A percentile compares a stretch with the other conserved stretches of the same genome.
These are phyloP conservation scores for Eucalyptus grandis DNA, from an alignment of 345 rosid genomes.

Conservation along the genomic window DNA sequence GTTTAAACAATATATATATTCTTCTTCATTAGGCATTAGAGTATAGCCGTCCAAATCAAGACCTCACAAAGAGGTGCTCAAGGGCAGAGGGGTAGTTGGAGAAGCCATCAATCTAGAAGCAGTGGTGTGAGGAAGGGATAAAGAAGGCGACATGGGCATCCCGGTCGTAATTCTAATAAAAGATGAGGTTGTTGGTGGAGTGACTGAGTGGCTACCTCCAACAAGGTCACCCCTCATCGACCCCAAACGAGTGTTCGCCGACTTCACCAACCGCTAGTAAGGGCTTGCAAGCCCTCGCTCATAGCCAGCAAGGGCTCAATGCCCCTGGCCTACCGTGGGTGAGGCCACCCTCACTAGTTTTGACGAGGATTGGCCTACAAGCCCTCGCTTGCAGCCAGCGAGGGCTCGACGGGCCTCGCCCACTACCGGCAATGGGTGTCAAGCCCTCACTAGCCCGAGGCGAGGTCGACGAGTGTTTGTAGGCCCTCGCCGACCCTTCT, in stretches of 20 bases:
- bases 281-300: rapidly evolving
- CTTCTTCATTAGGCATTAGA: too few species aligned
- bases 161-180: rapidly evolving
- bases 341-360: rapidly evolving
- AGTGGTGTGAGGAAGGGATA: too few species aligned
- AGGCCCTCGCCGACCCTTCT: too few species aligned
- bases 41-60: too few species aligned
- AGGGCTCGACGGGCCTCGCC: too few species aligned
- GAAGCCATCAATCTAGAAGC: too few species aligned
- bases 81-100: rapidly evolving
- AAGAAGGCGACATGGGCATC: too few species aligned
- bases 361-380: rapidly evolving
- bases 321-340: rapidly evolving
- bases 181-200: too few species aligned
- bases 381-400: rapidly evolving
- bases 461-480: rapidly evolving
- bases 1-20: rapidly evolving
- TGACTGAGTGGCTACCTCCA: rapidly evolving
- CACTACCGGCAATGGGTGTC: too few species aligned
- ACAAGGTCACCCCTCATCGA: rapidly evolving
- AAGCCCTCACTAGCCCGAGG: rapidly evolving
- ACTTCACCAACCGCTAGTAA: too few species aligned
- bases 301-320: too few species aligned
- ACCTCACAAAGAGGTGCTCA: too few species aligned
- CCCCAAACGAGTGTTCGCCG: rapidly evolving